Evolutionary conservation across 345 rosid genomes (phyloP), one percentile per base, ranked within the genome.

Genomic region (Corchorus olitorius): DNA sequence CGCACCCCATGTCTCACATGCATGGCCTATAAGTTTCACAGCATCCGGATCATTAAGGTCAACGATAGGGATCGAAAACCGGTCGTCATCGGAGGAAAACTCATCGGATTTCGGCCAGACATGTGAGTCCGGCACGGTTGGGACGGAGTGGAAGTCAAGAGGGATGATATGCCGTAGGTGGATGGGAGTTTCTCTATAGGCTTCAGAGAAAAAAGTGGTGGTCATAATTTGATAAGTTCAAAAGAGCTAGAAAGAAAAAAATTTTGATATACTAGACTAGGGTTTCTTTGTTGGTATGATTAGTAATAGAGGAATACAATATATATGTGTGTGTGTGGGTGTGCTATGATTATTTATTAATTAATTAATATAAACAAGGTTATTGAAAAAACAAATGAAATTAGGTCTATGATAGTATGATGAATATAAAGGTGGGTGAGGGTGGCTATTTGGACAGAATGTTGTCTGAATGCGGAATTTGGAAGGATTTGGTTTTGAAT

Each of bases 1-100:
- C 46, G 81, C 93, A 9, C 98, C 98, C 93, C 93, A 88, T 39
- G 86, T 77, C 79, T 86, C 87, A 72, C 96, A 91, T 55, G 97
- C 97, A 53, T 65, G 76, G 16, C 90, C 88, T 2, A 86, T 70
- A 16, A 76, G 80, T 22, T 77, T 64, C 20, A 69, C 80, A 5
- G 84, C 93, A 27, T 80, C 78, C 0, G 92, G 85, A 64, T 85
- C 82, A 34, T 41, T 37, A 0, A 94, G 86, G 83, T 94, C 92
- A 52, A 94, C 70, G 12, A 84, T 20, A 5, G 98, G 98, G 33
- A 91, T 70, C 17, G 77, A 71, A 16, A 77, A 58, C 46, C 6
- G 73, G 46, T 80, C 49, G 46, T 80, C 49, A 63, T 77, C 68
- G 5, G 82, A 64, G 50, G 79, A 59, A 4, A 67, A 65, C 5